Evolutionary conservation across 2,329 filamentous ascomycete genomes (phyloP), one percentile per base, ranked within the genome.

Genomic region (Sporothrix schenckii): DNA sequence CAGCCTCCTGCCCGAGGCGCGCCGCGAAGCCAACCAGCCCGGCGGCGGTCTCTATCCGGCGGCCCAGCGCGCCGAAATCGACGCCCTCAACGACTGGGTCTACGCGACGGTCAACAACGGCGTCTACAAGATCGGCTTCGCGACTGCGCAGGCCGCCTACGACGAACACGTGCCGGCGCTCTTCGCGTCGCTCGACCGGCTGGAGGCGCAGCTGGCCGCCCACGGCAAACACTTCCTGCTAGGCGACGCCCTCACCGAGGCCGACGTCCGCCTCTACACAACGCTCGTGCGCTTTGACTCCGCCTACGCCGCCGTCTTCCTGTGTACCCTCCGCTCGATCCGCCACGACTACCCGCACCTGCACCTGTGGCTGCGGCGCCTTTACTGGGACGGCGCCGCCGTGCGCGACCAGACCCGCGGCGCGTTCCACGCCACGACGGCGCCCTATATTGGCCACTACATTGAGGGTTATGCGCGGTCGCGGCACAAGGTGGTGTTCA

Each of bases 201-300:
- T 91, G 7, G 91, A 93, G 75, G 76, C 77, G 0, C 83, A 88
- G 66, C 83, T 92, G 0, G 78, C 79, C 1, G 81, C 10, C 21
- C 67, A 44, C 41, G 78, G 79, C 9, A 79, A 83, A 1, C 85
- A 84, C 0, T 92, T 87, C 76, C 83, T 91, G 50, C 86, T 92
- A 47, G 91, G 90, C 0, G 77, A 86, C 3, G 74, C 83, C 65
- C 80, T 92, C 70, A 92, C 90, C 0, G 91, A 92, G 76, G 87
- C 88, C 0, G 91, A 92, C 75, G 83, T 92, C 49, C 82, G 90
- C 11, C 80, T 92, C 16, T 91, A 85, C 77, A 87, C 88, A 0
- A 92, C 89, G 0, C 84, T 91, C 52, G 80, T 85, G 14, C 85
- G 90, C 2, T 92, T 92, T 75, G 91, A 93, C 73, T 81, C 86